Percentiles rank a stretch among this genome's conserved stretches.
phyloP scores from a whole-genome alignment of 495 filamentous ascomycete species.

The Xylaria bambusicola region DNA sequence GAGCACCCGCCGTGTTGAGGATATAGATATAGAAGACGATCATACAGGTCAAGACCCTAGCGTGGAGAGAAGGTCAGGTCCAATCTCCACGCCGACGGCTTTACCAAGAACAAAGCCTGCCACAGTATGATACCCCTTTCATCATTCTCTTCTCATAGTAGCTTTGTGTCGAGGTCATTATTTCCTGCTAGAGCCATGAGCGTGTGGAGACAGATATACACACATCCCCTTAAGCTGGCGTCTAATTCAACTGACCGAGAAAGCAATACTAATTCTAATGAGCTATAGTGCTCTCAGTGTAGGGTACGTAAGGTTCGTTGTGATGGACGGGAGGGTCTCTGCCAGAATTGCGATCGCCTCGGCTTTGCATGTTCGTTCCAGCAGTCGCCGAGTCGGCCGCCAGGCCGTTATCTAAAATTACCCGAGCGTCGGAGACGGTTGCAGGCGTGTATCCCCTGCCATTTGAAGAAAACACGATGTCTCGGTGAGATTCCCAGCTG shows the following conservation, averaged over 20 bases:
- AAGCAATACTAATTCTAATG: too few species aligned
- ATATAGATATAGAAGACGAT: neutral
- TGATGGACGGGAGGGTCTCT: conserved; percentile 26
- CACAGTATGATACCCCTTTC: too few species aligned
- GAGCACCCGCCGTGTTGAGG: conserved; percentile 15
- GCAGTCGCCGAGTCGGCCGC: conserved; percentile 21
- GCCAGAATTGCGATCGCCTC: conserved; percentile 31
- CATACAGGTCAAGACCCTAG: neutral
- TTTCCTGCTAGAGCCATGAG: too few species aligned
- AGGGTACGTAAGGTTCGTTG: conserved; percentile 32
- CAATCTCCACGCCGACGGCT: conserved; percentile 8
- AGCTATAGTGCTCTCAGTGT: conserved; percentile 30
- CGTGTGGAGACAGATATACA: too few species aligned
- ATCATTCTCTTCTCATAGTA: too few species aligned
- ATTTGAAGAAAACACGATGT: conserved; percentile 32
- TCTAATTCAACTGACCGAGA: too few species aligned
- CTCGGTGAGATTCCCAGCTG: conserved; percentile 30
- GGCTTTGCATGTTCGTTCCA: conserved; percentile 34
- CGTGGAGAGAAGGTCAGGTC: conserved; percentile 9
- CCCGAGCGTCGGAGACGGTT: conserved; percentile 29
- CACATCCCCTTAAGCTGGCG: too few species aligned
- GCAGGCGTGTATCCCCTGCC: conserved; percentile 32
- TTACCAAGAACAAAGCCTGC: conserved; percentile 23
- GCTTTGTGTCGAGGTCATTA: too few species aligned
- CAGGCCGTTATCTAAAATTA: conserved; percentile 27